phyloP scores from a whole-genome alignment of 345 rosid species.

The Citropsis articulata region DNA sequence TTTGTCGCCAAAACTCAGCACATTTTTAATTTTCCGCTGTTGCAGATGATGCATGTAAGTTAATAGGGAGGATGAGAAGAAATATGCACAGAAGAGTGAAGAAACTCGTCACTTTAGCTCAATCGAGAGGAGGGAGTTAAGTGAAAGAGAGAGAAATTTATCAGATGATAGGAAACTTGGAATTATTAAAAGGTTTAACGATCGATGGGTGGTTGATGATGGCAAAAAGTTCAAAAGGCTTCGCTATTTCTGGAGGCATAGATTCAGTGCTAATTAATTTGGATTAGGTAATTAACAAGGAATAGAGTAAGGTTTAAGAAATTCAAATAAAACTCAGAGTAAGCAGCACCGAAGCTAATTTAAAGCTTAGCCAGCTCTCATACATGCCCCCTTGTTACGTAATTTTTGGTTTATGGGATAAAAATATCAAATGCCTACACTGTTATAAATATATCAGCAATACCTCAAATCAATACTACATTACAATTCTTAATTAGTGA shows the following conservation, averaged over 20 bases:
- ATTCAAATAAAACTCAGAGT: neutral
- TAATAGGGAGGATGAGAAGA: neutral
- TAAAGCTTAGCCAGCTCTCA: neutral
- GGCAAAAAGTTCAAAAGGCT: neutral
- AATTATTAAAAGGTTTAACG: no score
- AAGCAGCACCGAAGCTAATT: neutral
- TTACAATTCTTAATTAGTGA: no score
- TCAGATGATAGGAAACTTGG: no score
- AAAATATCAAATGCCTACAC: no score
- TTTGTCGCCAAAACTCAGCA: slow-evolving; percentile 14
- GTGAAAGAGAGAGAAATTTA: no score
- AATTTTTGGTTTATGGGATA: no score
- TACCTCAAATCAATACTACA: no score
- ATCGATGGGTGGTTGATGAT: neutral
- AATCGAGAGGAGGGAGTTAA: neutral
- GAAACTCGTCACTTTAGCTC: no score
- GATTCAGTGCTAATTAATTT: neutral
- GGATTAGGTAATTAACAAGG: neutral
- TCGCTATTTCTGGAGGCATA: neutral
- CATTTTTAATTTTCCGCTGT: neutral
- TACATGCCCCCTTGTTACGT: neutral
- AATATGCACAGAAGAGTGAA: neutral
- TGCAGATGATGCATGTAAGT: neutral
- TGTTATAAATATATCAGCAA: no score
- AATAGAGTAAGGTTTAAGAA: neutral